Conservation (phyloP, 176 grass and related monocot species). For the Hsuehochloa calcarea region DNA sequence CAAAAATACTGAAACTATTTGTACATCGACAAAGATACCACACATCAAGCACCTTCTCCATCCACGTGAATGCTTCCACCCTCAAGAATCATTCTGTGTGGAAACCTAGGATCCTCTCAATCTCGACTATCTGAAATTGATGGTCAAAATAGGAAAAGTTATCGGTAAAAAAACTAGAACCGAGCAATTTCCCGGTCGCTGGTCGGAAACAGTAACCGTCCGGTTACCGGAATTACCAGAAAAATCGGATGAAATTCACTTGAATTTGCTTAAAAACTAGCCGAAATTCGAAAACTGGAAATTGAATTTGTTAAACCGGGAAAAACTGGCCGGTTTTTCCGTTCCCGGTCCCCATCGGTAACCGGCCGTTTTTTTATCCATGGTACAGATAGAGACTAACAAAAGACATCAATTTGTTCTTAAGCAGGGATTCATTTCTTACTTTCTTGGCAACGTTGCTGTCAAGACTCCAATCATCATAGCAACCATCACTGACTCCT, state of each 20-base stretch:
- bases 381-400: neutral
- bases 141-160: neutral
- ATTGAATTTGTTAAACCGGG: too few relatives aligned
- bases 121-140: slow-evolving; percentile 60
- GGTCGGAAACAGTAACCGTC: too few relatives aligned
- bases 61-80: slow-evolving; percentile 98
- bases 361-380: too few relatives aligned
- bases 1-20: neutral
- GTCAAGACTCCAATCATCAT: slow-evolving; percentile 85
- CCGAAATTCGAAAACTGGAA: too few relatives aligned
- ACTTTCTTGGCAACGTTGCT: slow-evolving; percentile 75
- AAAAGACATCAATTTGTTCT: slow-evolving; percentile 13
- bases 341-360: too few relatives aligned
- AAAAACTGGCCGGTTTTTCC: too few relatives aligned
- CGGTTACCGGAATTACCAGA: too few relatives aligned
- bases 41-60: slow-evolving; percentile 63
- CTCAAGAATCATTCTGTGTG: slow-evolving; percentile 83
- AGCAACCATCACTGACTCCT: slow-evolving; percentile 66
- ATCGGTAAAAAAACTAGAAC: too few relatives aligned
- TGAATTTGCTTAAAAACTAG: too few relatives aligned
- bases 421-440: neutral
- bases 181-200: too few relatives aligned
- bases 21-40: neutral
- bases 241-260: too few relatives aligned
- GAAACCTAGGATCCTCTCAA: slow-evolving; percentile 69